Evolutionary conservation across 495 filamentous ascomycete genomes (phyloP).

Genomic region (Glonium stellatum): DNA sequence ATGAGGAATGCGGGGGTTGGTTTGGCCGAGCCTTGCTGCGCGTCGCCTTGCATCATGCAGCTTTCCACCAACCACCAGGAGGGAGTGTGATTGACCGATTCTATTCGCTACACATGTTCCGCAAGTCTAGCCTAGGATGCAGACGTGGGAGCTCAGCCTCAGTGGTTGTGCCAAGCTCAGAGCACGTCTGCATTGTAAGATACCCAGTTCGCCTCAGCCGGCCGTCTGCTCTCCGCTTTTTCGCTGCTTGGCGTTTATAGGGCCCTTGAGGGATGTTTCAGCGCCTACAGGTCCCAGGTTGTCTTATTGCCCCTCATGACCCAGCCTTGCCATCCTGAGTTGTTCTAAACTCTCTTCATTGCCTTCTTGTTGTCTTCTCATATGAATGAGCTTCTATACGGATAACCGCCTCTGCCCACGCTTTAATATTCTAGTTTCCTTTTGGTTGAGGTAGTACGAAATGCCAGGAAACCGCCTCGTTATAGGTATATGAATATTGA

Average conservation of each 20-base stretch:
- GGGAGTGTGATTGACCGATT: too few relatives aligned
- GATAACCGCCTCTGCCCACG: not conserved
- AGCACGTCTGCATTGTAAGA: too few relatives aligned
- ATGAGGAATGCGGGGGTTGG: too few relatives aligned
- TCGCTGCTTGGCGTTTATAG: not conserved
- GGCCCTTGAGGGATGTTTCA: not conserved
- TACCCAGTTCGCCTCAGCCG: not conserved
- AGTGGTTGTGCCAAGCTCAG: too few relatives aligned
- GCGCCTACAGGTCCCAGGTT: not conserved
- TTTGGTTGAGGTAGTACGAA: not conserved
- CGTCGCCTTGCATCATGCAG: too few relatives aligned
- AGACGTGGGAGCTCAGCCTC: too few relatives aligned
- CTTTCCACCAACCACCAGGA: too few relatives aligned
- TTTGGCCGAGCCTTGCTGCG: too few relatives aligned
- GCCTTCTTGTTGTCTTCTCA: not conserved
- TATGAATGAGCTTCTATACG: not conserved
- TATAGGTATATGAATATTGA: not conserved
- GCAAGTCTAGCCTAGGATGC: too few relatives aligned
- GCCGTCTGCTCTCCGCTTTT: not conserved
- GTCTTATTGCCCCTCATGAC: not conserved
- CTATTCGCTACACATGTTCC: too few relatives aligned
- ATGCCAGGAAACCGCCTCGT: slow-evolving; percentile 10
- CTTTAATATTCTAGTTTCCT: not conserved
- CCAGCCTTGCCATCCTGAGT: not conserved
- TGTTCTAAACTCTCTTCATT: not conserved